Evolutionary conservation across 164 flowering plant species (phyloP), one percentile per base, ranked within the genome.

Genomic region (Buxus sempervirens): DNA sequence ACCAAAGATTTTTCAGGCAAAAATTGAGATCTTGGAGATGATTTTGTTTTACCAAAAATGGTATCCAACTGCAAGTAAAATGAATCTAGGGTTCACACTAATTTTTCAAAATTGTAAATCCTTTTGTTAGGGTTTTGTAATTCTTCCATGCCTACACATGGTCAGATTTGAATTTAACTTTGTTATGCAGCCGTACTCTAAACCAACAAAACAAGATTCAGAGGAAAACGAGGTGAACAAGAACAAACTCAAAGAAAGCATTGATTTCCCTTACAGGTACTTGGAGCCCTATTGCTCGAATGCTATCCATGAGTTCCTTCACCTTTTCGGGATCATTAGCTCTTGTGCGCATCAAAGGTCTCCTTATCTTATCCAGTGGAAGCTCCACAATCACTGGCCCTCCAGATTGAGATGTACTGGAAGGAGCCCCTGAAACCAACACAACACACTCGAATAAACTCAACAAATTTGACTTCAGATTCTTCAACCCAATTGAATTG

Each of bases 291-390:
- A 95, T 92, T 72, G 86, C 78, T 38, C 62, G 45, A 53, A 95
- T 92, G 73, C 98, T 95, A 6, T 86, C 93, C 98, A 92, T 92
- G 73, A 95, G 94, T 7, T 92, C 90, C 79, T 90, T 72, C 58
- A 95, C 99, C 68, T 95, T 95, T 36, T 61, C 66, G 0, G 83
- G 96, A 67, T 95, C 97, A 66, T 92, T 95, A 3, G 86, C 69
- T 80, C 98, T 80, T 1, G 97, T 95, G 3, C 94, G 83, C 94
- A 88, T 83, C 23, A 95, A 72, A 1, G 98, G 99, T 55, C 98
- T 87, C 69, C 91, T 74, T 36, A 95, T 95, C 79, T 88, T 83
- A 62, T 87, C 88, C 9, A 92, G 73, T 0, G 99, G 99, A 75
- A 92, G 82, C 73, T 95, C 97, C 60, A 89, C 19, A 60, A 95